These are phyloP conservation scores for Fusarium graminum DNA, from an alignment of 2,329 filamentous ascomycete species.

Conservation along the genomic window DNA sequence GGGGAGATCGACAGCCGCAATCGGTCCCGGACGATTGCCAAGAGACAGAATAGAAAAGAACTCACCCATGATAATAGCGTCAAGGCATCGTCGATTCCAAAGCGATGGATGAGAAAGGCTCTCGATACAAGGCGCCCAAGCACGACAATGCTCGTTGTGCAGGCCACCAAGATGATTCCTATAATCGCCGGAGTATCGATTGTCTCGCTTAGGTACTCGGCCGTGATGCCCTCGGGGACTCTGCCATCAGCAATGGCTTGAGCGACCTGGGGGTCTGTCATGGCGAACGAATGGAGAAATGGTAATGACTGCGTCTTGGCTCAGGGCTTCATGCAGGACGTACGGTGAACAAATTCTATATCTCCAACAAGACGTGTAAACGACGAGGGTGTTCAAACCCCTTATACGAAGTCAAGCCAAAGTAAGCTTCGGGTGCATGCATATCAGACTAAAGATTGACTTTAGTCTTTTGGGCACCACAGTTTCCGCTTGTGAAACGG, in stretches of 20 bases:
- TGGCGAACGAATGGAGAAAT: slow-evolving; percentile 17
- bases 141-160: slow-evolving; percentile 54
- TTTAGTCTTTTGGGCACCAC: slow-evolving; percentile 1
- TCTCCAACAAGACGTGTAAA: background rate
- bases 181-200: slow-evolving; percentile 55
- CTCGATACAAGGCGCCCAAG: slow-evolving; percentile 53
- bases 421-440: background rate
- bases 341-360: background rate
- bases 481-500: background rate
- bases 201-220: slow-evolving; percentile 54
- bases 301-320: background rate
- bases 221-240: slow-evolving; percentile 53
- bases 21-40: background rate
- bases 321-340: slow-evolving; percentile 20
- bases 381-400: slow-evolving; percentile 7
- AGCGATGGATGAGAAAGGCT: slow-evolving; percentile 53
- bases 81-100: slow-evolving; percentile 57
- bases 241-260: slow-evolving; percentile 54
- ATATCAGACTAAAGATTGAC: background rate
- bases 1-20: slow-evolving; percentile 22
- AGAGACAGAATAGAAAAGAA: slow-evolving; percentile 5
- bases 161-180: slow-evolving; percentile 56
- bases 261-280: slow-evolving; percentile 47
- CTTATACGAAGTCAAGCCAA: slow-evolving; percentile 30
- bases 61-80: slow-evolving; percentile 55